These are phyloP conservation scores for Tephrocybe sp. DNA, from an alignment of 768 basidiomycete genomes.

Conservation along the genomic window DNA sequence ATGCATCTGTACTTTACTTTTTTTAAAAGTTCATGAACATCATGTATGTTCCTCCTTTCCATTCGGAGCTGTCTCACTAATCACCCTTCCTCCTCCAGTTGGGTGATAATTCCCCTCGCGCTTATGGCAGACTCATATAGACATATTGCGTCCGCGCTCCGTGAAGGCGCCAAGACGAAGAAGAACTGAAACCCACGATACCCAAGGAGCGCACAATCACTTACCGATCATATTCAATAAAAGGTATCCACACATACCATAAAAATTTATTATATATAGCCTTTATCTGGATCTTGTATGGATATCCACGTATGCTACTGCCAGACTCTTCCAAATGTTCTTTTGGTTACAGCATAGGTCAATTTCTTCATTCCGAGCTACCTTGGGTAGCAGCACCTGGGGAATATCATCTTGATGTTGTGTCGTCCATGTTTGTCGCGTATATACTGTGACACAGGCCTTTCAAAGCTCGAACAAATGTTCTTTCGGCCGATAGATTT, in stretches of 20 bases:
- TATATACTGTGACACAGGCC: too few species aligned
- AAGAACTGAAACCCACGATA: constrained; percentile 15
- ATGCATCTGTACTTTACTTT: not conserved
- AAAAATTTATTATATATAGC: not conserved
- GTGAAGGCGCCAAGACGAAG: constrained; percentile 37
- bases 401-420: too few species aligned
- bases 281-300: too few species aligned
- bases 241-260: not conserved
- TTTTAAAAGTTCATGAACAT: constrained; percentile 71
- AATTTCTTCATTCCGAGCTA: too few species aligned
- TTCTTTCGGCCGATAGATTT: too few species aligned
- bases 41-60: constrained; percentile 49
- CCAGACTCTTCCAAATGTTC: too few species aligned
- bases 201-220: not conserved
- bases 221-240: not conserved
- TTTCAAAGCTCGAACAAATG: too few species aligned
- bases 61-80: not conserved
- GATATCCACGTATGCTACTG: too few species aligned
- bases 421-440: too few species aligned
- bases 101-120: constrained; percentile 76
- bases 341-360: too few species aligned
- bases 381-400: too few species aligned
- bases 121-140: constrained; percentile 80
- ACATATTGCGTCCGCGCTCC: constrained; percentile 64
- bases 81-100: constrained; percentile 41